Percentiles rank a stretch among this genome's conserved stretches.
Evolutionary conservation across 163 green algal genomes (phyloP).

Genomic region (Scenedesmus sp.): DNA sequence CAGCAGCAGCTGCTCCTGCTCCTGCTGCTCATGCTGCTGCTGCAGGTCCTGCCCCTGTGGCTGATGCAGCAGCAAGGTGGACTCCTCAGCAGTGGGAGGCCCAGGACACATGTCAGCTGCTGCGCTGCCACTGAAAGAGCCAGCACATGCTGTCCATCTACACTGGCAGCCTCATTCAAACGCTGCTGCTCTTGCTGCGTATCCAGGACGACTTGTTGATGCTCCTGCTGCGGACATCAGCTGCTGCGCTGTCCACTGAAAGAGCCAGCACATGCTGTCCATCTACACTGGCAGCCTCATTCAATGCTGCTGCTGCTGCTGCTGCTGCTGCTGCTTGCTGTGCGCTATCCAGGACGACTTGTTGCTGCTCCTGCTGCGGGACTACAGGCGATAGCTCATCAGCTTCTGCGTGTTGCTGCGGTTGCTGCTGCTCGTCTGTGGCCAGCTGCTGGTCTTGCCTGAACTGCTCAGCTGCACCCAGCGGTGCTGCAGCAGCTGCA

Average conservation of each 20-base stretch:
- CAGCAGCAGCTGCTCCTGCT: neutral
- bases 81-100: neutral
- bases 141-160: neutral
- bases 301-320: neutral
- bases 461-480: neutral
- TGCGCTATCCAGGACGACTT: neutral
- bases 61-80: neutral
- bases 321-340: slow-evolving; percentile 1
- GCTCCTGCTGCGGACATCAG: neutral
- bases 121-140: neutral
- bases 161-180: neutral
- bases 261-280: neutral
- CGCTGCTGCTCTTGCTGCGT: neutral
- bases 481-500: neutral
- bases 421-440: neutral
- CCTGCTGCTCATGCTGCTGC: slow-evolving; percentile 26
- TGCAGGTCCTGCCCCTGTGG: neutral
- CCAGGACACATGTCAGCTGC: neutral
- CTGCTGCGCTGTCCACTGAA: neutral
- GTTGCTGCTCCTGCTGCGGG: neutral
- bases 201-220: neutral
- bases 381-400: neutral
- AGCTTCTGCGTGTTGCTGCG: neutral
- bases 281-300: neutral
- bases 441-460: neutral